Evolutionary conservation across 352 stramenopile species (phyloP), one percentile per base, ranked within the genome.

Genomic region (Globisporangium nunn): DNA sequence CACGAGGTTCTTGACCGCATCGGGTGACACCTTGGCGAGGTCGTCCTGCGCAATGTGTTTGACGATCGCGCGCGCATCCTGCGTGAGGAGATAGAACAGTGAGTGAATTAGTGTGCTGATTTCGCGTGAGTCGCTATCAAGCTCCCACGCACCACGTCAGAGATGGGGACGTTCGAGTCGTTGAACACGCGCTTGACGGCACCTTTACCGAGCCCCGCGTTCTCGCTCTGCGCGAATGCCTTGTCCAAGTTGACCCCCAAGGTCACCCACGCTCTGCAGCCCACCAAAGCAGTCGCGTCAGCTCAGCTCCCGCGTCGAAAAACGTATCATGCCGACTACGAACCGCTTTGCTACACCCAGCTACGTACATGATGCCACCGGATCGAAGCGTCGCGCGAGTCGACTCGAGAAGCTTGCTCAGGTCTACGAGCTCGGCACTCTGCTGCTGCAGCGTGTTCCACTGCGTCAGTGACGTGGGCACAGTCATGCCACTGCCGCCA

Each of bases 371-470:
- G 33, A 85, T 66, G 28, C 74, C 81, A 15, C 77, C 69, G 3
- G 66, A 28, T 2, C 75, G 74, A 1, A 91, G 58, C 6, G 63
- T 54, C 11, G 51, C 64, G 48, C 78, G 76, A 2, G 88, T 35
- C 15, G 61, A 70, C 6, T 64, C 58, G 47, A 88, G 59, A 8
- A 91, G 63, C 12, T 64, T 66, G 5, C 56, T 52, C 4, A 86
- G 54, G 46, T 88, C 75, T n/a, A 91, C 68, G 31, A 85, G 70
- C 14, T 79, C 70, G 15, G 78, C 78, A 12, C 66, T 82, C 58
- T 87, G 71, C 62, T 91, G 80, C 56, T 91, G 81, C 52, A 72
- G 52, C 17, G 61, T 64, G 64, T 88, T 87, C 81, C 81, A 91
- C 58, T 88, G 72, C 31, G 74, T 87, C 35, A 91, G 61, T 54